These are phyloP conservation scores for Dryadomyces quercivorus DNA, from an alignment of 2,329 filamentous ascomycete species.

Conservation along the genomic window DNA sequence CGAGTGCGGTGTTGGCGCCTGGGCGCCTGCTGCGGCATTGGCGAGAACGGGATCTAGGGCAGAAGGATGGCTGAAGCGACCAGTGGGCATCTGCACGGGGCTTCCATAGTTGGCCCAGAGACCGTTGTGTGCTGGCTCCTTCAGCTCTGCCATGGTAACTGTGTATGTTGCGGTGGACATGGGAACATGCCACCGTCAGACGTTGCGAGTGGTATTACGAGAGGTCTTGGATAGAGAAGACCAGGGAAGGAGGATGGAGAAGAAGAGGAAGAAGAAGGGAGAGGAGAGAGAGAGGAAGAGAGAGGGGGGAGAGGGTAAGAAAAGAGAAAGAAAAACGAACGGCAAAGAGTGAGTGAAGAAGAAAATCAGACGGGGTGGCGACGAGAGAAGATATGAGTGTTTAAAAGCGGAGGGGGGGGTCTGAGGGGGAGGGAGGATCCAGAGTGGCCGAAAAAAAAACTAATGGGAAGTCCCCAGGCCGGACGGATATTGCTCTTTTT, in stretches of 20 bases:
- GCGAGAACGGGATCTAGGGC: constrained; percentile 37
- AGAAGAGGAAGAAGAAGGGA: background rate
- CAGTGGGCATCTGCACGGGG: constrained; percentile 38
- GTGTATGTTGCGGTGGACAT: constrained; percentile 52
- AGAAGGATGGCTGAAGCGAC: constrained; percentile 33
- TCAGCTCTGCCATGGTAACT: constrained; percentile 51
- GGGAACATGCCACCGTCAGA: constrained; percentile 32
- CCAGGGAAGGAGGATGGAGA: background rate
- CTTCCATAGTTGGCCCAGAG: constrained; percentile 47
- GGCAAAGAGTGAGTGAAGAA: background rate
- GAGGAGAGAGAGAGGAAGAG: background rate
- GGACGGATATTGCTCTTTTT: background rate
- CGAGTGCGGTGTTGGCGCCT: constrained; percentile 30
- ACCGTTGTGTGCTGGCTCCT: constrained; percentile 45
- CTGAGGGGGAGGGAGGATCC: background rate
- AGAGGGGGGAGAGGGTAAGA: background rate
- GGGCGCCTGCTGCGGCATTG: constrained; percentile 16
- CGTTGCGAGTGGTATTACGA: background rate
- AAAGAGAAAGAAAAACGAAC: background rate
- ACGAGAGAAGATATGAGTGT: background rate
- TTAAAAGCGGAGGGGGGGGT: background rate
- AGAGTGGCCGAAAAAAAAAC: background rate
- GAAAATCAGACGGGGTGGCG: background rate
- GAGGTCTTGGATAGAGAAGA: background rate
- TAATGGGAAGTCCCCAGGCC: background rate